phyloP scores from a whole-genome alignment of 495 filamentous ascomycete genomes.

The Penicillium herquei region DNA sequence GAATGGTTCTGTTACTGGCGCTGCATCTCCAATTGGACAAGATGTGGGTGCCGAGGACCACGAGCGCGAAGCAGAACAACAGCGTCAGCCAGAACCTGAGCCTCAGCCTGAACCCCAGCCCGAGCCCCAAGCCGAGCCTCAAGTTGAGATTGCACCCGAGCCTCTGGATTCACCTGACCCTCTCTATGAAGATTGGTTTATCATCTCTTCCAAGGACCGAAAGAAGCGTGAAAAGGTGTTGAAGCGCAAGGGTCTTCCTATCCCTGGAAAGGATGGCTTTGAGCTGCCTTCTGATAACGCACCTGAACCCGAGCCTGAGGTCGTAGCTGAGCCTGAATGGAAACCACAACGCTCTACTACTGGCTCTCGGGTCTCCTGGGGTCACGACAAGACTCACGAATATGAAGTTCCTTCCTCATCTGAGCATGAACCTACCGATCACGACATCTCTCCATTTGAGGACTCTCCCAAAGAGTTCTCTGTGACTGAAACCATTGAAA shows the following conservation, averaged over 20 bases:
- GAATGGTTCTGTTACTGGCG: slow-evolving; percentile 39
- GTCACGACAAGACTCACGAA: slow-evolving; percentile 59
- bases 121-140: neutral
- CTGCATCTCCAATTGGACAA: slow-evolving; percentile 24
- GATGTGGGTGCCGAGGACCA: neutral
- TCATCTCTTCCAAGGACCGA: slow-evolving; percentile 36
- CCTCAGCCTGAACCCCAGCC: neutral
- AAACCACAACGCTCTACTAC: slow-evolving; percentile 31
- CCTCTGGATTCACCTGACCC: slow-evolving; percentile 32
- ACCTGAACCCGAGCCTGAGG: slow-evolving; percentile 7
- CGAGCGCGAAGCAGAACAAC: neutral
- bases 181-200: slow-evolving; percentile 37
- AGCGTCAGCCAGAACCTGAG: neutral
- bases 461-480: slow-evolving; percentile 13
- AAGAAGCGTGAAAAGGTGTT: slow-evolving; percentile 40
- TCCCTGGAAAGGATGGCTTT: slow-evolving; percentile 28
- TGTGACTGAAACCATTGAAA: slow-evolving; percentile 4
- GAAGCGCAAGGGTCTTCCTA: slow-evolving; percentile 24
- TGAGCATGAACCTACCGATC: slow-evolving; percentile 36
- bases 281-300: slow-evolving; percentile 23
- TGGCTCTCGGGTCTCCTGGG: slow-evolving; percentile 59
- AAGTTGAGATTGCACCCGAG: slow-evolving; percentile 5
- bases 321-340: neutral
- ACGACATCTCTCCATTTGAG: slow-evolving; percentile 21
- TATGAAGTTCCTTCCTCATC: slow-evolving; percentile 57